Base-by-base conservation (phyloP, 2,329 filamentous ascomycete species). In the Trichoderma oligosporum region DNA sequence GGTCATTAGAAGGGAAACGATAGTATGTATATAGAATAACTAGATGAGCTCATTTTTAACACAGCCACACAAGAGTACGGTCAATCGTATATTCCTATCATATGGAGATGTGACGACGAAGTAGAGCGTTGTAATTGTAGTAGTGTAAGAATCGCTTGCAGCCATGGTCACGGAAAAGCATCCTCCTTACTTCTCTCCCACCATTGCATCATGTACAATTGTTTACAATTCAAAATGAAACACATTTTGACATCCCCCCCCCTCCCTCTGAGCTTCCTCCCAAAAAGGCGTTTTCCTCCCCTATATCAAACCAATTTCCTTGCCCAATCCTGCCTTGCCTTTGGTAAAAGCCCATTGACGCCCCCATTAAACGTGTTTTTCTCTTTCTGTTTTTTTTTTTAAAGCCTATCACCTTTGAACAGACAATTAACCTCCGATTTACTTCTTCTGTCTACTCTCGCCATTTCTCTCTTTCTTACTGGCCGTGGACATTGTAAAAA, bases 51-150 rank as follows among this genome's bases (percentile, higher is more conserved):
- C 29, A 22, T 8, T 4, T 45, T 41, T 4, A 47, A 18, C 12
- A 39, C 33, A 8, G 27, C 9, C 29, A 35, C 22, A 18, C 22
- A 41, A 11, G 9, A 38, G n/a, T 29, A 42, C 31, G 29, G 31
- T 38, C 46, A 51, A 27, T 45, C 52, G 22, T 57, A 45, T 46
- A 52, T 57, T 52, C 52, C 33, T 31, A 52, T 52, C 24, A 46
- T 52, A n/a, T 45, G 56, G 33, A 47, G 44, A 35, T 31, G 25
- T 59, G 51, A 27, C 42, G 42, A 49, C 45, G 53, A 36, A 59
- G 61, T 46, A 57, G 61, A 62, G 59, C 41, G 51, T 42, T 56
- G 53, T 47, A 33, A 25, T 56, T 48, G 22, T 41, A 57, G 54
- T 60, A 45, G 51, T 51, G 56, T 41, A 52, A 45, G 35, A 55